Conservation (phyloP, 768 basidiomycete species). For the Macrolepiota fuliginosa region DNA sequence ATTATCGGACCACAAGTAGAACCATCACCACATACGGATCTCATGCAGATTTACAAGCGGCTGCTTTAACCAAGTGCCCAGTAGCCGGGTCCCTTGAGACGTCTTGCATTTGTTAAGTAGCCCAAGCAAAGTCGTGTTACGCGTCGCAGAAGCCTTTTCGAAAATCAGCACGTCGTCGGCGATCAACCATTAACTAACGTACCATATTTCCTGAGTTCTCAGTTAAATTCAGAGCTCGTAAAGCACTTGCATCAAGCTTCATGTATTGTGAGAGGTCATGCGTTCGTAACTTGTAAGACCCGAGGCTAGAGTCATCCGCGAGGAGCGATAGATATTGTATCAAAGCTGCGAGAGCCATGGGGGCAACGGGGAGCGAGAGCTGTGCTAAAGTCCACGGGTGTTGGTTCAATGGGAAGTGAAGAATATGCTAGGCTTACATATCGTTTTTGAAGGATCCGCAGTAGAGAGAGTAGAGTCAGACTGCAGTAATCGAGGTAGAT, state of each 20-base stretch:
- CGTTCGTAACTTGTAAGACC: slow-evolving; percentile 74
- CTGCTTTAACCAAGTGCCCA: slow-evolving; percentile 94
- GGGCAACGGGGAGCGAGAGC: slow-evolving; percentile 71
- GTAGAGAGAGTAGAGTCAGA: slow-evolving; percentile 36
- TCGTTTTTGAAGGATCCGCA: slow-evolving; percentile 48
- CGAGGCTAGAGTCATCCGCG: slow-evolving; percentile 74
- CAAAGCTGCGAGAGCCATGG: slow-evolving; percentile 79
- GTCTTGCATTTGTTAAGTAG: slow-evolving; percentile 96
- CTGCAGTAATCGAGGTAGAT: slow-evolving; percentile 69
- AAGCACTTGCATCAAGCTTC: slow-evolving; percentile 93
- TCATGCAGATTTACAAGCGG: slow-evolving; percentile 92
- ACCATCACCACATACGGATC: slow-evolving; percentile 59
- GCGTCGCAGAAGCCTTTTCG: slow-evolving; percentile 54
- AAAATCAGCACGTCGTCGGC: slow-evolving; percentile 1
- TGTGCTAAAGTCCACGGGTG: slow-evolving; percentile 50
- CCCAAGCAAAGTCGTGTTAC: slow-evolving; percentile 86
- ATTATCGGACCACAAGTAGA: background rate
- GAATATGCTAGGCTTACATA: slow-evolving; percentile 41
- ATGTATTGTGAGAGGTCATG: slow-evolving; percentile 95
- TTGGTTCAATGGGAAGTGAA: background rate
- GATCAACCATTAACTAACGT: slow-evolving; percentile 14
- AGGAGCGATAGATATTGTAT: slow-evolving; percentile 80
- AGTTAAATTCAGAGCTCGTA: slow-evolving; percentile 84
- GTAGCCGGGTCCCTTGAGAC: slow-evolving; percentile 83
- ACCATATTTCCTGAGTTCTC: slow-evolving; percentile 65